A percentile compares a stretch with the other conserved stretches of the same genome.
Evolutionary conservation across 2,329 filamentous ascomycete species (phyloP).

Genomic region (Aureobasidium sp.): DNA sequence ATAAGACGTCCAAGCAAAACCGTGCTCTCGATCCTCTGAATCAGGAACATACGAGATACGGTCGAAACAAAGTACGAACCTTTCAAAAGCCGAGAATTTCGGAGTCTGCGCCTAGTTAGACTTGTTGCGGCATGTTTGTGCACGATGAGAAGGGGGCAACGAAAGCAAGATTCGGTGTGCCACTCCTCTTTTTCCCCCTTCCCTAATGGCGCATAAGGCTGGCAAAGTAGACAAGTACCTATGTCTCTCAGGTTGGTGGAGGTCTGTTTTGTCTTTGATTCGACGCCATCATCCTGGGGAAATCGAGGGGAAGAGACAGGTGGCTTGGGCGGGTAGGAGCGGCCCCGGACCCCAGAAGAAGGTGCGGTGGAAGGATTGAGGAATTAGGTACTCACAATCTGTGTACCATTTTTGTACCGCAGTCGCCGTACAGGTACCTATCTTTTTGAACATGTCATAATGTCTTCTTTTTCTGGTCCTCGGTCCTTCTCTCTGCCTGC

Average conservation of each 20-base stretch:
- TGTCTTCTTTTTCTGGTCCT: not conserved
- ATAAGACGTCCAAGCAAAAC: not conserved
- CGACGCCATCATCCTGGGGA: conserved; percentile 4
- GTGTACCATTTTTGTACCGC: not conserved
- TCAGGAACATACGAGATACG: not conserved
- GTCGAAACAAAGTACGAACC: not conserved
- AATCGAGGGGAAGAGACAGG: not conserved
- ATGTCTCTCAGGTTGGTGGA: not conserved
- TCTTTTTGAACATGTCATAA: not conserved
- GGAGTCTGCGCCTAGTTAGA: not conserved
- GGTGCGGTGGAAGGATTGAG: not conserved
- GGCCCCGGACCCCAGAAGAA: not conserved
- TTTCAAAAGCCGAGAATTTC: not conserved
- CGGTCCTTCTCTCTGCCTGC: not conserved
- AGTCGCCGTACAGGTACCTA: not conserved
- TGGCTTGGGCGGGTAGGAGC: conserved; percentile 3
- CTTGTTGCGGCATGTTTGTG: not conserved
- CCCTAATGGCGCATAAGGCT: not conserved
- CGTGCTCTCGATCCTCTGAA: not conserved
- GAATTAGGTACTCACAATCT: not conserved
- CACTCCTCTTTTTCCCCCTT: not conserved
- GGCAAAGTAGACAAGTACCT: not conserved
- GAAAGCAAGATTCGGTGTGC: not conserved
- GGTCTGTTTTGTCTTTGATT: not conserved
- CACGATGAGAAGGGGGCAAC: not conserved